These are phyloP conservation scores for Reutealis trisperma DNA, from an alignment of 345 rosid species.

Conservation along the genomic window DNA sequence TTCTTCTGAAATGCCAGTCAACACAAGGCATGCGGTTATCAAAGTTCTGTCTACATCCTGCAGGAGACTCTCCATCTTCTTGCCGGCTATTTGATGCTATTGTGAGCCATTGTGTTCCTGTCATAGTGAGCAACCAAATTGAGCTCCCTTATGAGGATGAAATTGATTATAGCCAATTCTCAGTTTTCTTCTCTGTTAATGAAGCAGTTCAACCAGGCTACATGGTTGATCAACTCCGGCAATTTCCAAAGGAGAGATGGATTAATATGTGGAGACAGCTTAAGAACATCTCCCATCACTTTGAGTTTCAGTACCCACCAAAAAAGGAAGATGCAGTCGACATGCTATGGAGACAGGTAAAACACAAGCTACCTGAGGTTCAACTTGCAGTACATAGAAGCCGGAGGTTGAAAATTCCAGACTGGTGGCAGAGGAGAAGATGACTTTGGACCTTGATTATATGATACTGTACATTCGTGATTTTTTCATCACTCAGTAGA, in stretches of 20 bases:
- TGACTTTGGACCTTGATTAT: conserved; percentile 19
- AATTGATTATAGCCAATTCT: conserved; percentile 70
- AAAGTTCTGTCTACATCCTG: conserved; percentile 85
- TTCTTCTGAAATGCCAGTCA: conserved; percentile 47
- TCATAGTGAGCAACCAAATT: conserved; percentile 73
- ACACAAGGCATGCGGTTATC: conserved; percentile 84
- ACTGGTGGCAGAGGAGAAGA: conserved; percentile 72
- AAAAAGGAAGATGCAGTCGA: conserved; percentile 73
- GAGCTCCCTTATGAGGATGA: conserved; percentile 91
- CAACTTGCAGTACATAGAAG: conserved; percentile 73
- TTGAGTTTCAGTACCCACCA: conserved; percentile 76
- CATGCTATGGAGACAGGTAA: conserved; percentile 90
- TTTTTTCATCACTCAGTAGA: conserved; percentile 16
- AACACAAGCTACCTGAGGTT: conserved; percentile 63
- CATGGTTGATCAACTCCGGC: conserved; percentile 62
- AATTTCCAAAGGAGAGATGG: conserved; percentile 76
- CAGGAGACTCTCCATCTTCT: conserved; percentile 94
- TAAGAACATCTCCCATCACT: conserved; percentile 75
- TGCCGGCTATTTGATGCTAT: conserved; percentile 87
- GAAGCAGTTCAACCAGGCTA: conserved; percentile 71
- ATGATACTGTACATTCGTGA: conserved; percentile 46
- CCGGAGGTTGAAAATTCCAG: conserved; percentile 74
- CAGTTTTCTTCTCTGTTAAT: conserved; percentile 68
- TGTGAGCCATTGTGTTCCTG: conserved; percentile 85
- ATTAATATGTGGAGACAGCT: conserved; percentile 66